phyloP scores from a whole-genome alignment of 1,139 yeast genomes.

The Geotrichum reessii region DNA sequence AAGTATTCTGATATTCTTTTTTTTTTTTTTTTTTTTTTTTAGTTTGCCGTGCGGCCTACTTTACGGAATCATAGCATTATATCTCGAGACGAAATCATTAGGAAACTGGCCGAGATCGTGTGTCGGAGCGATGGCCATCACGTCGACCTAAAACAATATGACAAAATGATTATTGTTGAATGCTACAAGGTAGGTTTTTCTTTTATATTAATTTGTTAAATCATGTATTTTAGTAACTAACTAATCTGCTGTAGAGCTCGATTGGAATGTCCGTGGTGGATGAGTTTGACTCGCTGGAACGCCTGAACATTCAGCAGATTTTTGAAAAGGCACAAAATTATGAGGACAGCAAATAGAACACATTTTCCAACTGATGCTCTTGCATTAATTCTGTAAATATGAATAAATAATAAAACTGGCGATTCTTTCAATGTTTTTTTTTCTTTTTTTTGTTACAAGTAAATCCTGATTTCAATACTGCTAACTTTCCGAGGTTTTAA shows the following conservation, averaged over 20 bases:
- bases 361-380: background rate
- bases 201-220: background rate
- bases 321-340: constrained; percentile 34
- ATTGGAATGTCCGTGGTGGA: constrained; percentile 48
- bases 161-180: constrained; percentile 73
- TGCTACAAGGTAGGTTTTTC: constrained; percentile 65
- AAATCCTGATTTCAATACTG: constrained; percentile 12
- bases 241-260: constrained; percentile 20
- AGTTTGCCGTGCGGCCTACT: constrained; percentile 78
- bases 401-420: background rate
- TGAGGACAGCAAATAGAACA: background rate
- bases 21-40: constrained; percentile 28
- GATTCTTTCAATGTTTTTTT: background rate
- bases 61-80: constrained; percentile 73
- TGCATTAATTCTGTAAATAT: background rate
- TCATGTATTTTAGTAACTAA: background rate
- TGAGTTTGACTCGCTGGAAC: constrained; percentile 50
- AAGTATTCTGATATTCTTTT: background rate
- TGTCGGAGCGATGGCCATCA: constrained; percentile 65
- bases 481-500: constrained; percentile 10
- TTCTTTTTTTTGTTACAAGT: background rate
- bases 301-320: constrained; percentile 60
- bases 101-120: constrained; percentile 63
- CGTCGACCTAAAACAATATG: constrained; percentile 77
- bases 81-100: constrained; percentile 63